Evolutionary conservation across 169 alveolate genomes (phyloP).

Genomic region (Plasmodium cynomolgi): DNA sequence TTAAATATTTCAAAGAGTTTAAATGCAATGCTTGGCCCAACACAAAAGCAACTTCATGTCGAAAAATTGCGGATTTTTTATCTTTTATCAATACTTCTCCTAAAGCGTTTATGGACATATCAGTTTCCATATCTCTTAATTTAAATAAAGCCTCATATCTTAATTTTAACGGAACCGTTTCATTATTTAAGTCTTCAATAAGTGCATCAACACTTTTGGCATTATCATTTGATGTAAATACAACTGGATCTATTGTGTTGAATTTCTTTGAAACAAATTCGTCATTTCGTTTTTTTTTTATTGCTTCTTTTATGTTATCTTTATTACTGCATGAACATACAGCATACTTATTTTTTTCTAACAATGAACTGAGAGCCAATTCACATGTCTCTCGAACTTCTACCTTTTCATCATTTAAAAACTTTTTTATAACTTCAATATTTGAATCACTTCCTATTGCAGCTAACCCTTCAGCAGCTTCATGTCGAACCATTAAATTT

Average conservation of each 20-base stretch:
- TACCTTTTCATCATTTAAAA: constrained; percentile 56
- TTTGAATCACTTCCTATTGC: constrained; percentile 82
- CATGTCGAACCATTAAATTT: constrained; percentile 92
- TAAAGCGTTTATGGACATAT: constrained; percentile 71
- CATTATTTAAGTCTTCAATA: constrained; percentile 73
- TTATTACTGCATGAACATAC: constrained; percentile 42
- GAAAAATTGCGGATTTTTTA: constrained; percentile 87
- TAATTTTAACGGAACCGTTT: constrained; percentile 21
- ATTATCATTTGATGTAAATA: constrained; percentile 19
- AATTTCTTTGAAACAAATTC: constrained; percentile 55
- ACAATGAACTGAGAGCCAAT: constrained; percentile 43
- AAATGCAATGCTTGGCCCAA: constrained; percentile 90
- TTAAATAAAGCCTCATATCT: constrained; percentile 74
- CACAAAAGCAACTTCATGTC: constrained; percentile 94
- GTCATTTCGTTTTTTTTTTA: constrained; percentile 30
- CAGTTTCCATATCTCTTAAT: constrained; percentile 73
- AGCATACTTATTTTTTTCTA: constrained; percentile 65
- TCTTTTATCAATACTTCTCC: constrained; percentile 88
- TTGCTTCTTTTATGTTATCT: constrained; percentile 9
- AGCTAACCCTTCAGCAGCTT: constrained; percentile 89
- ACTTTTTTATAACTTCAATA: constrained; percentile 81
- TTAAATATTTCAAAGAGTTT: constrained; percentile 80
- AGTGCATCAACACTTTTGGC: constrained; percentile 24
- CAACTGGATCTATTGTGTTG: constrained; percentile 75
- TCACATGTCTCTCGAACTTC: constrained; percentile 64